Evolutionary conservation across 257 asterid genomes (phyloP), one percentile per base, ranked within the genome.

Genomic region (Forsythia viridissima): DNA sequence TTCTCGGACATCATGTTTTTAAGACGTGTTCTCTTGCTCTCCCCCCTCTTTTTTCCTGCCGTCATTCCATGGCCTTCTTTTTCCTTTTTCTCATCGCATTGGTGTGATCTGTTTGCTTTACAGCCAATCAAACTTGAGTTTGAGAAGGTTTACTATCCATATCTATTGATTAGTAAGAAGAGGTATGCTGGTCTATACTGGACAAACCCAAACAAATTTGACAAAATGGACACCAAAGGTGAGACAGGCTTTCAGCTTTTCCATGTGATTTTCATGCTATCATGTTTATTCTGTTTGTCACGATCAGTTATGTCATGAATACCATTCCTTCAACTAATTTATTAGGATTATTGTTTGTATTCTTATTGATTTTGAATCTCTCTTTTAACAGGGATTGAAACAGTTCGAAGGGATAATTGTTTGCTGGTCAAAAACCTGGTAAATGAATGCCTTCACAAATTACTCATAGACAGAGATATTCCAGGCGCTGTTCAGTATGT

Each of bases 211-310:
- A 82, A 88, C 81, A 96, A 93, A 84, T 91, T 87, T 80, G 99
- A 96, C 90, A 96, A 93, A 87, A 96, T 96, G 98, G 98, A 96
- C 81, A 90, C 97, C 21, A 96, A 96, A 91, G 99, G 99, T 96
- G 88, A 84, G 86, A 72, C 71, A 37, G 41, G 51, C 73, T 79
- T 46, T 79, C 52, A 11, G 70, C 72, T 80, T 80, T 55, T 72
- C 61, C 71, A 18, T 78, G 80, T 59, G 72, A 48, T 66, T 55
- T 38, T 63, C 41, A 66, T 77, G 38, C 77, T 84, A 70, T 81
- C 74, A 57, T 74, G 13, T 44, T 41, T 21, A 2, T 69, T 72
- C 24, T 44, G 38, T 40, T 81, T 51, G 37, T 61, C 76, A 37
- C 48, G 13, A 4, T 20, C 4, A 20, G 69, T 24, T 24, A 11